A percentile compares a stretch with the other conserved stretches of the same genome.
Evolutionary conservation across 2,329 filamentous ascomycete species (phyloP).

Genomic region (Domatiomyces catenatus): DNA sequence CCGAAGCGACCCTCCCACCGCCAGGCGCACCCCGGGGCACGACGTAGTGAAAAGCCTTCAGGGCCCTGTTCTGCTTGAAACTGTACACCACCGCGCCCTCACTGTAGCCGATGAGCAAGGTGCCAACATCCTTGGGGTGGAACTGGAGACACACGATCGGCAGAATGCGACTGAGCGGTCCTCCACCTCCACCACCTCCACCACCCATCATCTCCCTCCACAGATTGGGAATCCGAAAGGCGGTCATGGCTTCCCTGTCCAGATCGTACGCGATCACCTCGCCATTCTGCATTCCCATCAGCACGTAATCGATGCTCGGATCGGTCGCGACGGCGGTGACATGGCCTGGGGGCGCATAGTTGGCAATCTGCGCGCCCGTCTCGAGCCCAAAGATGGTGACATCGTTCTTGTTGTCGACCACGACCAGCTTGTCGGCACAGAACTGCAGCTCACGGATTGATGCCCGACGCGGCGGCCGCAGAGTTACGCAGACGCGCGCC

Average conservation of each 20-base stretch:
- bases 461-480: constrained; percentile 54
- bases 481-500: constrained; percentile 59
- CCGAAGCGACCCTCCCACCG: constrained; percentile 38
- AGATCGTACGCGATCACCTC: constrained; percentile 88
- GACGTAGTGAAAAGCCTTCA: constrained; percentile 69
- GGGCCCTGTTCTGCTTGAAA: constrained; percentile 74
- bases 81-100: constrained; percentile 82
- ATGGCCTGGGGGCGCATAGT: constrained; percentile 60
- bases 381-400: constrained; percentile 69
- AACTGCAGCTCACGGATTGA: constrained; percentile 71
- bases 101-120: constrained; percentile 77
- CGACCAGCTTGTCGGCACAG: constrained; percentile 69
- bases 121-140: constrained; percentile 84
- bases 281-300: constrained; percentile 63
- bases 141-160: constrained; percentile 64
- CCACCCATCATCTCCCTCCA: constrained; percentile 53
- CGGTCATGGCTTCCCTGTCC: constrained; percentile 60
- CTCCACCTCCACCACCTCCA: background rate
- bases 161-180: constrained; percentile 45
- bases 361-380: constrained; percentile 48
- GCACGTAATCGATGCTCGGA: constrained; percentile 82
- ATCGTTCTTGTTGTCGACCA: constrained; percentile 74
- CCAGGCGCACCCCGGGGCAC: constrained; percentile 70
- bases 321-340: constrained; percentile 65
- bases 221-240: constrained; percentile 72